Base-by-base conservation (phyloP, 1,284 basidiomycete genomes). In the Sporisorium graminicola region DNA sequence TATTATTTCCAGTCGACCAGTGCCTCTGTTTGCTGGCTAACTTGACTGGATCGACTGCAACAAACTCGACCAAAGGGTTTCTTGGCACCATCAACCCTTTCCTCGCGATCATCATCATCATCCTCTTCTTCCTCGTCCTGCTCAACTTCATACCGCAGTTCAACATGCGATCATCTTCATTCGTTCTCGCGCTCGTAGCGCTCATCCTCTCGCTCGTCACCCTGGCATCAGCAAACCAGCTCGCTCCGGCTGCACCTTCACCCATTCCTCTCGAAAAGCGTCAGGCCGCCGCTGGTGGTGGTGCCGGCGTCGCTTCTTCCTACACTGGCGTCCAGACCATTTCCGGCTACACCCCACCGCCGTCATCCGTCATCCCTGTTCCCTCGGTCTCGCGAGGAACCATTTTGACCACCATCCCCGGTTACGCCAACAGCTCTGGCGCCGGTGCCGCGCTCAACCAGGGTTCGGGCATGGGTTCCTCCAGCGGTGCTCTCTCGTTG, bases 211-310 rank as follows among this genome's bases (percentile, higher is more conserved):
- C 71, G 4, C 29, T 74, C 27, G 53, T 68, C 55, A 31, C 71
- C 12, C 29, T 74, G 26, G 62, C 61, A 35, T 68, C 65, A 12
- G 71, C 71, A 55, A 47, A 64, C 31, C 61, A 64, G 44, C 43
- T 46, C 50, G 49, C 40, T 12, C 42, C 47, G 44, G 54, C 54
- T 16, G 54, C 54, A n/a, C 42, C 55, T 47, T 57, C 44, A 16
- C 43, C 56, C 29, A 14, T 27, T 7, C 42, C 49, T n/a, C 59
- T 77, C 29, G 60, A 70, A 24, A 66, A 62, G 43, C 71, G 78
- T 50, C 80, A 82, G 66, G 65, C 67, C n/a, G 78, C 71, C 16
- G 71, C 74, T 4, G 78, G 80, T 51, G 80, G 80, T 51, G 78
- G 78, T 54, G 73, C 55, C n/a, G 80, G 77, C 27, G 50, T 74